Conservation (phyloP, 2,329 filamentous ascomycete species). For the Penicillium nordicum region DNA sequence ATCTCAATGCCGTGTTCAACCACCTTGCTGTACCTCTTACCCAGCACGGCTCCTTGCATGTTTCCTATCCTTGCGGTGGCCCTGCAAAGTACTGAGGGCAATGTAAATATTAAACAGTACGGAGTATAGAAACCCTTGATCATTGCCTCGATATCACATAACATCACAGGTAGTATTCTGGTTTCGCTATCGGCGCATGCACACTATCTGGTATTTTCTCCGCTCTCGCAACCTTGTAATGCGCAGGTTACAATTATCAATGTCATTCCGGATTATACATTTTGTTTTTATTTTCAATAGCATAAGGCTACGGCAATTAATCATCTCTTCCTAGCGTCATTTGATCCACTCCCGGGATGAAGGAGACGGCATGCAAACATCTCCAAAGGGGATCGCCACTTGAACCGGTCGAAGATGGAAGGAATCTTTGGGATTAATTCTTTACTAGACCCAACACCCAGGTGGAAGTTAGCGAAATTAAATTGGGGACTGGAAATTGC, state of each 20-base stretch:
- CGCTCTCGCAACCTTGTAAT: neutral
- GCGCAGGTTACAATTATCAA: neutral
- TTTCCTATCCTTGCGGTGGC: constrained; percentile 23
- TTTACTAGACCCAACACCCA: neutral
- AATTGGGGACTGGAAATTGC: neutral
- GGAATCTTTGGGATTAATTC: neutral
- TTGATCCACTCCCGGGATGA: constrained; percentile 1
- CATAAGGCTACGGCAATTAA: constrained; percentile 1
- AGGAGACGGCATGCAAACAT: constrained; percentile 3
- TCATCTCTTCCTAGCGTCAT: constrained; percentile 5
- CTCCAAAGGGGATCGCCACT: neutral
- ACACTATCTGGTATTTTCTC: neutral
- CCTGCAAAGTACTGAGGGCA: neutral
- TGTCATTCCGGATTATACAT: neutral
- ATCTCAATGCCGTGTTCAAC: constrained; percentile 4
- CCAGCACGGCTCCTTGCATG: constrained; percentile 28
- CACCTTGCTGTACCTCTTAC: constrained; percentile 11
- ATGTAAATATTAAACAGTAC: neutral
- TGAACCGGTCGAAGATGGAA: neutral
- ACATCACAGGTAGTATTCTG: neutral
- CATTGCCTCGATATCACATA: neutral
- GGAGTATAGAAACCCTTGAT: neutral
- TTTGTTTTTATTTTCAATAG: neutral
- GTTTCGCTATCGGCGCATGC: neutral
- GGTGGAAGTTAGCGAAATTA: neutral